Evolutionary conservation across 495 filamentous ascomycete species (phyloP), one percentile per base, ranked within the genome.

Genomic region (Hyaloscypha hepaticicola): DNA sequence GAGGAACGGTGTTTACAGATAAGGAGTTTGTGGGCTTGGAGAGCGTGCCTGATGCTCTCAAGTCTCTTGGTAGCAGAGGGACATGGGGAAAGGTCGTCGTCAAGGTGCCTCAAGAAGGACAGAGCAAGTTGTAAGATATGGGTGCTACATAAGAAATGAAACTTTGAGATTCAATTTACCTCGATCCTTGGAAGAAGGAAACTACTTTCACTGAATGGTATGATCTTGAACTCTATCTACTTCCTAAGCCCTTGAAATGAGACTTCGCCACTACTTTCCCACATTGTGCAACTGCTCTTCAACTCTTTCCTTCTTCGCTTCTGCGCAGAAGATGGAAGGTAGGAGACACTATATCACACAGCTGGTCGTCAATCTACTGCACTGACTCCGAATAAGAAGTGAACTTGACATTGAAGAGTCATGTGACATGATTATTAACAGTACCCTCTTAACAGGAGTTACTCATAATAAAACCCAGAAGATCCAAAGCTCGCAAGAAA

Each of bases 51-150:
- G 83, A 83, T 60, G 94, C 94, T 0, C 75, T 98, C 70, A 78
- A 88, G 72, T 87, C 88, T 19, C 77, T 98, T 45, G 93, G 90
- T 0, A 82, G 83, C 19, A 79, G 94, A 52, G 91, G 89, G 69
- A 96, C 91, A 0, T 98, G 94, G 94, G 94, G 94, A 0, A 98
- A 98, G 83, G 94, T 97, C 1, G 91, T 98, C 1, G 89, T 97
- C 3, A 90, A 90, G 75, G 82, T 98, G 27, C 85, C 89, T n/a
- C 88, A 93, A 63, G 81, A 85, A 29, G 78, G 80, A 5, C 79
- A 77, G 72, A 88, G 77, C 65, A 82, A 76, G 64, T 41, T 85
- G 70, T 85, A 75, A 67, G 33, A 48, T 55, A 28, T 53, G 33
- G 26, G 11, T 25, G 8, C 21, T 55, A 48, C 28, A 55, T 25